Conservation (phyloP, 2,329 filamentous ascomycete species). For the Penicillium sp. region DNA sequence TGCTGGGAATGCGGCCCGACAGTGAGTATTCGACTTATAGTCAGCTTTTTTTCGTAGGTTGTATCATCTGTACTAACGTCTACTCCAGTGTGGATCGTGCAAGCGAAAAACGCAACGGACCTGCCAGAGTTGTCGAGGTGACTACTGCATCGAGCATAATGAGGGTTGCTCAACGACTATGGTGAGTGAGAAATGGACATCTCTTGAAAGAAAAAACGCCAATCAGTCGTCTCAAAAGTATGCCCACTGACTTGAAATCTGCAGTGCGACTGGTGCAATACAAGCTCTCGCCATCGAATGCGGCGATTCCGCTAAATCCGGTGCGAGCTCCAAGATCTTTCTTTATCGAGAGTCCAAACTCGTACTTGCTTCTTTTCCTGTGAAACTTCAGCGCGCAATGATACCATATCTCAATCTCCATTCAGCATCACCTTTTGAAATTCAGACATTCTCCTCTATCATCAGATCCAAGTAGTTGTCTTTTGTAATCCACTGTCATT, state of each 20-base stretch:
- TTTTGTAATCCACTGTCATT: no score
- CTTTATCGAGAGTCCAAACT: neutral
- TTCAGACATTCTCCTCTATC: no score
- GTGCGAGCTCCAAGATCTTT: neutral
- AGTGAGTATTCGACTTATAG: conserved; percentile 44
- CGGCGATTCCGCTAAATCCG: conserved; percentile 24
- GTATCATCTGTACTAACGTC: neutral
- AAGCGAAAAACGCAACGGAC: conserved; percentile 63
- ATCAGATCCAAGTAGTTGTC: no score
- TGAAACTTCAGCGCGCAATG: no score
- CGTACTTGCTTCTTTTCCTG: no score
- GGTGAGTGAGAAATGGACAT: conserved; percentile 23
- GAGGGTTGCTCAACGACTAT: conserved; percentile 66
- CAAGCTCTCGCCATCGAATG: conserved; percentile 30
- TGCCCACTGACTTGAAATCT: no score
- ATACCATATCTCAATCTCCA: no score
- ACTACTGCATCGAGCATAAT: conserved; percentile 79
- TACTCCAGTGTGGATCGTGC: conserved; percentile 65
- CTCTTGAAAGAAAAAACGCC: neutral
- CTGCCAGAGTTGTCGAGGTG: conserved; percentile 67
- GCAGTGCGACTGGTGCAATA: conserved; percentile 41
- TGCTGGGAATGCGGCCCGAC: conserved; percentile 86
- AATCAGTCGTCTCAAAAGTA: no score
- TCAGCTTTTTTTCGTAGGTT: neutral
- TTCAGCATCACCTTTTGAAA: no score